Conservation (phyloP, 2,329 filamentous ascomycete species). For the Elsinoe batatas region DNA sequence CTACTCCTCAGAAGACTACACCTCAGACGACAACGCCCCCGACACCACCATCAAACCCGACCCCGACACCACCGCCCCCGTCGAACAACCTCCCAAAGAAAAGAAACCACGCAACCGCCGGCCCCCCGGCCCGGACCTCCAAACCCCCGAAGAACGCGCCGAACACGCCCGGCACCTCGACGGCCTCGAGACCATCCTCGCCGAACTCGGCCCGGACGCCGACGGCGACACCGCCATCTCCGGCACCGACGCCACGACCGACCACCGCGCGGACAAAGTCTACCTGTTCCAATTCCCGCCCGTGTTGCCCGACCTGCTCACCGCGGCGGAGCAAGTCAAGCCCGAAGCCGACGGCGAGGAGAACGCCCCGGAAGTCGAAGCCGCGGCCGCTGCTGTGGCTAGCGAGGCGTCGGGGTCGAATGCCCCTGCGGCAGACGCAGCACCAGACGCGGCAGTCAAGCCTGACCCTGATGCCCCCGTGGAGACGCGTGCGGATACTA, state of each 20-base stretch:
- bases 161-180: constrained; percentile 41
- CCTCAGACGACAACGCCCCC: constrained; percentile 30
- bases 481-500: constrained; percentile 20
- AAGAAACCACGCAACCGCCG: constrained; percentile 18
- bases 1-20: constrained; percentile 21
- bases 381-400: neutral
- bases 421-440: neutral
- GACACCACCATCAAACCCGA: constrained; percentile 43
- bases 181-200: constrained; percentile 37
- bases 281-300: constrained; percentile 58
- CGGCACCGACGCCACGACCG: constrained; percentile 23
- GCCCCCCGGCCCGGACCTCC: constrained; percentile 30
- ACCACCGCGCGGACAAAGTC: constrained; percentile 43
- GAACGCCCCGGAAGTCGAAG: constrained; percentile 9
- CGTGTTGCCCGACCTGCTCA: constrained; percentile 47
- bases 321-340: constrained; percentile 27
- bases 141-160: constrained; percentile 43
- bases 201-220: constrained; percentile 38
- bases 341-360: constrained; percentile 14
- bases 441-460: constrained; percentile 18
- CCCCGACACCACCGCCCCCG: constrained; percentile 23
- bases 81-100: constrained; percentile 16
- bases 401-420: neutral
- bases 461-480: constrained; percentile 21
- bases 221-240: constrained; percentile 35